Percentiles rank a stretch among this genome's conserved stretches.
These are phyloP conservation scores for Neofusicoccum cordaticola DNA, from an alignment of 2,329 filamentous ascomycete species.

Conservation along the genomic window DNA sequence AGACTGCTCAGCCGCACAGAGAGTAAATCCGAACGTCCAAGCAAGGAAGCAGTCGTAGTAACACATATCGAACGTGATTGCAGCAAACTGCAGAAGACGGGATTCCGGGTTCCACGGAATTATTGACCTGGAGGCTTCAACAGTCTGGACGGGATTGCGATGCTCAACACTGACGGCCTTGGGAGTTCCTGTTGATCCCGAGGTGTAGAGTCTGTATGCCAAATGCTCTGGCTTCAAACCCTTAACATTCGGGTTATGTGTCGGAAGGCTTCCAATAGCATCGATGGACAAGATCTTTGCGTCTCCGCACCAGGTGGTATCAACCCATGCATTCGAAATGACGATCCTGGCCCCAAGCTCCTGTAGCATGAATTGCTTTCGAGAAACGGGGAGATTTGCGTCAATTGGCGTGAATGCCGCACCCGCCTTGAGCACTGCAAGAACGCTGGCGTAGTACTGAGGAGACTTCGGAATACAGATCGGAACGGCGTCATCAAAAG, in stretches of 20 bases:
- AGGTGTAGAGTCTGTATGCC: conserved; percentile 46
- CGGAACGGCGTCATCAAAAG: conserved; percentile 33
- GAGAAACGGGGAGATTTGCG: conserved; percentile 32
- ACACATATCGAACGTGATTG: conserved; percentile 46
- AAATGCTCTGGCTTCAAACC: conserved; percentile 29
- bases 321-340: conserved; percentile 21
- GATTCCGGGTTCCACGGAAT: conserved; percentile 40
- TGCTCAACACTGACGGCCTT: conserved; percentile 46
- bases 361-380: conserved; percentile 34
- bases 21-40: conserved; percentile 43
- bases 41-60: conserved; percentile 48
- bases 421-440: conserved; percentile 41
- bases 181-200: conserved; percentile 43
- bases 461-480: conserved; percentile 35
- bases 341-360: conserved; percentile 33
- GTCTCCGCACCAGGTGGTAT: conserved; percentile 18
- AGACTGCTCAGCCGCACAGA: conserved; percentile 40
- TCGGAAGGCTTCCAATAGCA: conserved; percentile 18
- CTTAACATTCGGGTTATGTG: conserved; percentile 21
- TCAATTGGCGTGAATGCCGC: conserved; percentile 38
- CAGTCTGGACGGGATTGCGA: conserved; percentile 39
- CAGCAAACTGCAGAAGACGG: conserved; percentile 43
- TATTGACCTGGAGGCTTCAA: conserved; percentile 36
- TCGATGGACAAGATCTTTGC: conserved; percentile 18
- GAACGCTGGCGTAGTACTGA: conserved; percentile 35